Percentiles rank a stretch among this genome's conserved stretches.
These are phyloP conservation scores for Saccharum officinarum DNA, from an alignment of 176 grass and related monocot species.

Conservation along the genomic window DNA sequence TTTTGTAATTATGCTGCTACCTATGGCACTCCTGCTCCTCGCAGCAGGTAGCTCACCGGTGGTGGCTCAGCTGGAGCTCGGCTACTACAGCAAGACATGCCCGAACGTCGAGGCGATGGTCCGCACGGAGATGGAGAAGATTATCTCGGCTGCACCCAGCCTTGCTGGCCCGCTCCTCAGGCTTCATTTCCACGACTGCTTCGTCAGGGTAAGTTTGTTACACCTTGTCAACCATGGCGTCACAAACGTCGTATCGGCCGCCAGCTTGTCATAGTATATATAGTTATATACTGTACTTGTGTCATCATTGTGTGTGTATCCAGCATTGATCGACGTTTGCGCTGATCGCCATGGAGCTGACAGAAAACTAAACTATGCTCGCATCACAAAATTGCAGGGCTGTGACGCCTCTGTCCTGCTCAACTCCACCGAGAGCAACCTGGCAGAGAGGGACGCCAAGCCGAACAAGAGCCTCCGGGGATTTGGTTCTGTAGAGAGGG, in stretches of 20 bases:
- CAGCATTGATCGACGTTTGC: background rate
- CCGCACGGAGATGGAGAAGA: slow-evolving; percentile 57
- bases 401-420: slow-evolving; percentile 74
- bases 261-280: background rate
- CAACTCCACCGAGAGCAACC: slow-evolving; percentile 40
- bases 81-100: slow-evolving; percentile 73
- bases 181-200: slow-evolving; percentile 79
- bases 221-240: background rate
- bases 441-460: slow-evolving; percentile 57
- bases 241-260: background rate
- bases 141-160: slow-evolving; percentile 37
- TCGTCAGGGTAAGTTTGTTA: slow-evolving; percentile 47
- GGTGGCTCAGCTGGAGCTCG: slow-evolving; percentile 44
- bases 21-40: background rate
- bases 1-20: background rate
- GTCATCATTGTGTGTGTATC: background rate
- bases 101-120: slow-evolving; percentile 59
- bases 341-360: background rate
- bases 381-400: slow-evolving; percentile 34
- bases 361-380: background rate
- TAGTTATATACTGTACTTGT: too few relatives aligned
- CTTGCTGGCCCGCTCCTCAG: slow-evolving; percentile 62
- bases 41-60: slow-evolving; percentile 13
- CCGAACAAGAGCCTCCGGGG: slow-evolving; percentile 67
- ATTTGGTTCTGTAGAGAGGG: slow-evolving; percentile 60